A percentile compares a stretch with the other conserved stretches of the same genome.
phyloP scores from a whole-genome alignment of 2,329 filamentous ascomycete species.

The Pseudogymnoascus sp. region DNA sequence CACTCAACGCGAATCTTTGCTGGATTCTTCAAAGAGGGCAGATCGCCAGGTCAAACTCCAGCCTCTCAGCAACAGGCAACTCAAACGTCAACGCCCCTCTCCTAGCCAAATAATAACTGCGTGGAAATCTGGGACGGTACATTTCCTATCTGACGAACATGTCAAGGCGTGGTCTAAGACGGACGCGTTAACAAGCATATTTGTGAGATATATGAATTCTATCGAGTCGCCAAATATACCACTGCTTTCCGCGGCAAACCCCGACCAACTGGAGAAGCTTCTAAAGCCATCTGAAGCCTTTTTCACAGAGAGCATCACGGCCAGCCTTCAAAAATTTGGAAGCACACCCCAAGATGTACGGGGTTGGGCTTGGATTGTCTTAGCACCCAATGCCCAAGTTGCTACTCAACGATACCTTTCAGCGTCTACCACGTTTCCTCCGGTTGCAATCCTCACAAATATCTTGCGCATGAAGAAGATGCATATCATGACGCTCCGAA shows the following conservation, averaged over 20 bases:
- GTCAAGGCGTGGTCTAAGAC: neutral
- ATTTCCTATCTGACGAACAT: neutral
- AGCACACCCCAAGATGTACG: constrained; percentile 19
- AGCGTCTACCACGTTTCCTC: constrained; percentile 12
- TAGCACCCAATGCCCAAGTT: constrained; percentile 14
- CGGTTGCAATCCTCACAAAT: constrained; percentile 20
- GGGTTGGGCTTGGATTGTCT: constrained; percentile 24
- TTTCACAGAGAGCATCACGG: neutral
- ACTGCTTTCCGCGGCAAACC: neutral
- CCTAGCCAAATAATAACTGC: neutral
- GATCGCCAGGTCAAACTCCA: neutral
- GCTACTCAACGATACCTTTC: constrained; percentile 21
- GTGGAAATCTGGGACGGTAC: neutral
- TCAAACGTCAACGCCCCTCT: neutral
- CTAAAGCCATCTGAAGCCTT: neutral
- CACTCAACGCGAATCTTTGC: neutral
- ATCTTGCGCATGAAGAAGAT: constrained; percentile 19
- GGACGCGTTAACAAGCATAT: neutral
- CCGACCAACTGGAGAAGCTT: neutral
- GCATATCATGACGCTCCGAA: constrained; percentile 15
- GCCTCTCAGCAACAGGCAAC: neutral
- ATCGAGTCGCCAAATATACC: neutral
- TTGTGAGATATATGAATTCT: neutral
- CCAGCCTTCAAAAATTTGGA: constrained; percentile 13
- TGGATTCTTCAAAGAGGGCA: neutral